A percentile compares a stretch with the other conserved stretches of the same genome.
Conservation (phyloP, 1,284 basidiomycete species). For the Testicularia cyperi region DNA sequence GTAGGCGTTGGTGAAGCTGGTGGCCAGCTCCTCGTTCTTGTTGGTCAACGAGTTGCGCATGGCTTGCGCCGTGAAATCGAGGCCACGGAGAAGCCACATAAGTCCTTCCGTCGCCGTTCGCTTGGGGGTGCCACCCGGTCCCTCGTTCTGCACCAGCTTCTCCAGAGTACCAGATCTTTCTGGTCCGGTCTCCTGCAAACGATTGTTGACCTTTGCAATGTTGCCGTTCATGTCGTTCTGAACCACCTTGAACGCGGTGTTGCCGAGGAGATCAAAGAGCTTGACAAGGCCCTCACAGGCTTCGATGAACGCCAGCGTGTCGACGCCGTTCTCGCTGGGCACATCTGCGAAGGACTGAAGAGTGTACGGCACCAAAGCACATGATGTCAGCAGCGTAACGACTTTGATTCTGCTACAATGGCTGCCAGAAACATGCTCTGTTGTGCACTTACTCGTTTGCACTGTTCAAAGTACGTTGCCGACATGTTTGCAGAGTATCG, state of each 20-base stretch:
- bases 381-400: no score
- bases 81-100: conserved; percentile 86
- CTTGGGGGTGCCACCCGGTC: conserved; percentile 75
- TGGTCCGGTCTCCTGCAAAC: conserved; percentile 70
- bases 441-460: conserved; percentile 34
- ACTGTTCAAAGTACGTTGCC: conserved; percentile 34
- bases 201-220: conserved; percentile 74
- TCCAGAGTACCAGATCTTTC: conserved; percentile 74
- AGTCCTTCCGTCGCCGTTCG: conserved; percentile 83
- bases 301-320: conserved; percentile 84
- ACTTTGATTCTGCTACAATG: no score
- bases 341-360: conserved; percentile 68
- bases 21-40: conserved; percentile 71
- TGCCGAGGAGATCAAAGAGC: conserved; percentile 91
- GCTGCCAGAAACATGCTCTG: no score
- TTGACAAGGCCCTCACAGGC: conserved; percentile 85
- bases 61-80: conserved; percentile 85
- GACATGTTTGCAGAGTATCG: conserved; percentile 20
- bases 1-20: conserved; percentile 81
- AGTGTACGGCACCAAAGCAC: no score
- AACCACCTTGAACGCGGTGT: conserved; percentile 80
- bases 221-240: conserved; percentile 88
- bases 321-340: conserved; percentile 81
- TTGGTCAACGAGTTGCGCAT: conserved; percentile 75
- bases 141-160: conserved; percentile 78